Conservation (phyloP, 768 basidiomycete species). For the Mycena alexandri region DNA sequence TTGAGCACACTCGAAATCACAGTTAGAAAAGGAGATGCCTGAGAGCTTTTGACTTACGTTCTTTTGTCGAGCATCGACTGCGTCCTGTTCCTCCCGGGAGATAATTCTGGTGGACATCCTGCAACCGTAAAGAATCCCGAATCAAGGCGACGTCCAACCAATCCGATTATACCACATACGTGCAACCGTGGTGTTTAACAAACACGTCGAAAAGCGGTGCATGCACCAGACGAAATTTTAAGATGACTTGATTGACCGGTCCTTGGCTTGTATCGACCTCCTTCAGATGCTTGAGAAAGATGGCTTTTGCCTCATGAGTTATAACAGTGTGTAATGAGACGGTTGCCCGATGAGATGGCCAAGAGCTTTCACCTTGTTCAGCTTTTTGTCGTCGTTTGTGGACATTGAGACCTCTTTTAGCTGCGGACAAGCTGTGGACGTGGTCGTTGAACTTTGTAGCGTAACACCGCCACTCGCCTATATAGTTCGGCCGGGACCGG, state of each 20-base stretch:
- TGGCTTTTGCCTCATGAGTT: conserved; percentile 5
- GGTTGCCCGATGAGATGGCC: too few relatives aligned
- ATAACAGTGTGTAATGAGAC: too few relatives aligned
- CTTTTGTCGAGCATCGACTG: conserved; percentile 3
- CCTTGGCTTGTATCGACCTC: conserved; percentile 8
- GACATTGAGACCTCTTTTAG: neutral
- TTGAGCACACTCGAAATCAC: conserved; percentile 19
- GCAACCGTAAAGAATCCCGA: too few relatives aligned
- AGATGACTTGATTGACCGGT: conserved; percentile 4
- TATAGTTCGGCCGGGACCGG: too few relatives aligned
- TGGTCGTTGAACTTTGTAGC: too few relatives aligned
- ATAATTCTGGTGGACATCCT: conserved; percentile 18
- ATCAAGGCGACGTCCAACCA: too few relatives aligned
- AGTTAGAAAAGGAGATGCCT: neutral
- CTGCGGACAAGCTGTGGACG: too few relatives aligned
- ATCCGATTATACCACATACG: neutral
- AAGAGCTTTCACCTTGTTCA: neutral
- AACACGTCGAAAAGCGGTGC: neutral
- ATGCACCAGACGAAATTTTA: conserved; percentile 1
- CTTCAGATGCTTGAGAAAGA: conserved; percentile 12
- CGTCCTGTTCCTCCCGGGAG: conserved; percentile 7
- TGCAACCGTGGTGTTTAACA: conserved; percentile 7
- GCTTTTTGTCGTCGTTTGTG: neutral
- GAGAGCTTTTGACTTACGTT: neutral
- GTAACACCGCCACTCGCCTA: too few relatives aligned